Evolutionary conservation across 352 stramenopile species (phyloP), one percentile per base, ranked within the genome.

Genomic region (Phytophthora megakarya): DNA sequence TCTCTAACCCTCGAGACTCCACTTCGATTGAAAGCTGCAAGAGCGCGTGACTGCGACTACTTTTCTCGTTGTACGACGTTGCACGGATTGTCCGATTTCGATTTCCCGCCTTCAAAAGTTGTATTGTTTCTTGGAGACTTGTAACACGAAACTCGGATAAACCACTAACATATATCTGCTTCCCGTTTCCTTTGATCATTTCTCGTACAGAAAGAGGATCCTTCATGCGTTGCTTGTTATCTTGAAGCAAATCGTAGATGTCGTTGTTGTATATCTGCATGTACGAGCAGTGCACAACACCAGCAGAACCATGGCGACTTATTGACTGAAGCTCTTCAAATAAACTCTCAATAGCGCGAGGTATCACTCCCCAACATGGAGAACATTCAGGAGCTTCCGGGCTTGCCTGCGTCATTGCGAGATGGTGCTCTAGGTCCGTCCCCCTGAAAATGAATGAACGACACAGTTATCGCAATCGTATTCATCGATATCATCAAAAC

Each of bases 181-280:
- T 87, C 25, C 72, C 73, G 48, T 92, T 91, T 37, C 84, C 82
- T 45, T 93, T 89, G 57, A 86, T 87, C 78, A 88, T 79, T 69
- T 89, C 77, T 25, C 78, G 77, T 16, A 88, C 76, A 18, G 68
- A 59, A 19, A 90, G 70, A 10, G 78, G 67, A 18, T 84, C 74
- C 19, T 85, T 80, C 65, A 79, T 81, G 8, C 75, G 69, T 26
- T 73, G 56, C n/a, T 82, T 79, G 44, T 81, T 89, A 26, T 86
- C 69, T 26, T 89, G 82, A 0, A 93, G 70, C 45, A 93, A 61
- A 33, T 93, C 84, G 45, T 76, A 92, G 3, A 93, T 75, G 44
- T 93, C 81, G 55, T 92, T 93, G 60, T 92, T 91, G 80, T 97
- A 98, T 54, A 98, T 91, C 51, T 98, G 90, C 75, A 98, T 93